A percentile compares a stretch with the other conserved stretches of the same genome.
These are phyloP conservation scores for Oidiodendron maius DNA, from an alignment of 495 filamentous ascomycete species.

Conservation along the genomic window DNA sequence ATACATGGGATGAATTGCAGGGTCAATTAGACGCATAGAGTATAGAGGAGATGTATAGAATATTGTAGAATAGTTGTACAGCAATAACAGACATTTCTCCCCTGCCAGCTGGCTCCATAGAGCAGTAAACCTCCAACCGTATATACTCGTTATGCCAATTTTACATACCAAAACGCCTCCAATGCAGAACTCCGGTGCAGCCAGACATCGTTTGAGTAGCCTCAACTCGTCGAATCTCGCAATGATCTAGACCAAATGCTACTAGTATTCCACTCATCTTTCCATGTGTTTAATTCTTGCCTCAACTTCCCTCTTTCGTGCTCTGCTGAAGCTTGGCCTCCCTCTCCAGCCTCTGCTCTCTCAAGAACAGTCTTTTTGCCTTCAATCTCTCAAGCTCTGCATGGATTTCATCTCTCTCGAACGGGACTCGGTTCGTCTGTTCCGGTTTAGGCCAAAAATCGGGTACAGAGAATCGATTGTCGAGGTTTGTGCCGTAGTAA, in stretches of 20 bases:
- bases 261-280: no score
- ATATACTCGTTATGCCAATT: not conserved
- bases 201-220: no score
- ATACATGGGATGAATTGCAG: slow-evolving; percentile 42
- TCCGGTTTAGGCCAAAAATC: slow-evolving; percentile 91
- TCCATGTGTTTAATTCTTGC: no score
- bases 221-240: no score
- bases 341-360: slow-evolving; percentile 51
- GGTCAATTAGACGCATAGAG: slow-evolving; percentile 35
- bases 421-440: slow-evolving; percentile 82
- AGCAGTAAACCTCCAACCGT: no score
- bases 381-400: slow-evolving; percentile 71
- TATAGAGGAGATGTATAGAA: not conserved
- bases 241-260: no score
- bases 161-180: no score
- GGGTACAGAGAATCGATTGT: slow-evolving; percentile 77
- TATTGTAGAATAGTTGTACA: slow-evolving; percentile 16
- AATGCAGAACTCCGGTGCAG: no score
- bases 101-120: not conserved
- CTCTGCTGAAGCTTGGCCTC: slow-evolving; percentile 33
- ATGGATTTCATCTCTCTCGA: slow-evolving; percentile 81
- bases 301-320: slow-evolving; percentile 14
- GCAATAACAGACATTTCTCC: not conserved
- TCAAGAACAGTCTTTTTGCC: slow-evolving; percentile 48
- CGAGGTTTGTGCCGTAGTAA: slow-evolving; percentile 98